phyloP scores from a whole-genome alignment of 2,329 filamentous ascomycete genomes.

The Sarocladium brachiariae region DNA sequence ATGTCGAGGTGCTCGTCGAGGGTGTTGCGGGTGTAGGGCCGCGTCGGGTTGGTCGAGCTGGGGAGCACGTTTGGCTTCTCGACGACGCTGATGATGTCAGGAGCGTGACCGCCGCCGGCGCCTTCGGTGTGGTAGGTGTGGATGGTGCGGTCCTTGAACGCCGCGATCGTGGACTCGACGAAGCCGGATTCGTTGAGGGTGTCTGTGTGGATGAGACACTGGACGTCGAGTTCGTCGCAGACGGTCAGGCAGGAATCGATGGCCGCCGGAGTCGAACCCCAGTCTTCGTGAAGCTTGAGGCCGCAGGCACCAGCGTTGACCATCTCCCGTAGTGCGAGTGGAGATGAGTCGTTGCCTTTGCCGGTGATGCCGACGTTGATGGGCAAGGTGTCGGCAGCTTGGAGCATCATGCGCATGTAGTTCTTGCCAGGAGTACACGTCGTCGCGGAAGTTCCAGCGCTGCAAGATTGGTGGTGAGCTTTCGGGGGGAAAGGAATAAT shows the following conservation, averaged over 20 bases:
- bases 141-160: constrained; percentile 80
- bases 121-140: constrained; percentile 98
- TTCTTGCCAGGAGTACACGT: constrained; percentile 85
- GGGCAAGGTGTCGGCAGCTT: constrained; percentile 74
- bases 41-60: constrained; percentile 84
- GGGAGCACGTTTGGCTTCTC: constrained; percentile 84
- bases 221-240: constrained; percentile 86
- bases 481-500: no score
- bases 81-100: constrained; percentile 91
- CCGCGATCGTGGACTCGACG: constrained; percentile 81
- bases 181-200: constrained; percentile 97
- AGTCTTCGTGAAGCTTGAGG: constrained; percentile 93
- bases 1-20: constrained; percentile 96
- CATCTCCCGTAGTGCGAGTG: constrained; percentile 68
- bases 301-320: constrained; percentile 78
- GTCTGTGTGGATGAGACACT: constrained; percentile 92
- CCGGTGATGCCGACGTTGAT: constrained; percentile 87
- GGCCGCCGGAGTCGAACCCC: constrained; percentile 84
- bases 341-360: constrained; percentile 82
- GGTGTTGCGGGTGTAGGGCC: constrained; percentile 86
- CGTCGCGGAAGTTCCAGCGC: constrained; percentile 82
- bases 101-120: constrained; percentile 88
- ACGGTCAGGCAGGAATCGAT: constrained; percentile 82
- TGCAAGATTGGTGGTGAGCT: no score
- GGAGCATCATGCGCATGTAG: constrained; percentile 83